Conservation (phyloP, 805 yeast species). For the Metschnikowia rubicola region DNA sequence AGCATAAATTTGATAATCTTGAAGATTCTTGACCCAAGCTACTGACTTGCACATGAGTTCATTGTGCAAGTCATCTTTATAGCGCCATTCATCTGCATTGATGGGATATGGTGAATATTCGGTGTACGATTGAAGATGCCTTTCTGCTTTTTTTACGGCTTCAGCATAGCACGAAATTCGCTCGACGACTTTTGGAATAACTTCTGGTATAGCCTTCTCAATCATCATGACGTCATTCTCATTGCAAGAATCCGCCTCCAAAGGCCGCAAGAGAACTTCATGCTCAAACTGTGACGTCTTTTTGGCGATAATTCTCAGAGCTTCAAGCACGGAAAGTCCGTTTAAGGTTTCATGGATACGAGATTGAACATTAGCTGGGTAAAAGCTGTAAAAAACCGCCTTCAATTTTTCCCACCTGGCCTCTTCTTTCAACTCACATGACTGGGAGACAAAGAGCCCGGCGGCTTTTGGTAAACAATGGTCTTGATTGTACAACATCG, state of each 20-base stretch:
- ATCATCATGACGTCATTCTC: too few relatives aligned
- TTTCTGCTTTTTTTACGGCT: too few relatives aligned
- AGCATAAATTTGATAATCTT: too few relatives aligned
- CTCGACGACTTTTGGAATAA: neutral
- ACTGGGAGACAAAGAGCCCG: neutral
- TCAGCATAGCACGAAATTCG: too few relatives aligned
- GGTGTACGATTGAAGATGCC: too few relatives aligned
- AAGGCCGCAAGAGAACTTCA: slow-evolving; percentile 1
- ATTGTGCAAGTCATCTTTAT: too few relatives aligned
- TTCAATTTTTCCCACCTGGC: neutral
- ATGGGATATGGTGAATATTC: too few relatives aligned
- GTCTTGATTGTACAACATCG: slow-evolving; percentile 2
- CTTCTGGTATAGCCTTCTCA: neutral
- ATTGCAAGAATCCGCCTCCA: neutral
- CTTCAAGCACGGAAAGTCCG: neutral
- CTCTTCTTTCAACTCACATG: neutral
- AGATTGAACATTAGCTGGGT: neutral
- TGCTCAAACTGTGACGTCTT: neutral
- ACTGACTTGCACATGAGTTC: too few relatives aligned
- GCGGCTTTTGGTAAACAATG: neutral
- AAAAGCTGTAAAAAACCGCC: neutral
- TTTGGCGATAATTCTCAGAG: slow-evolving; percentile 6
- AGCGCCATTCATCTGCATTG: too few relatives aligned
- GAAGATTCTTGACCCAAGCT: too few relatives aligned
- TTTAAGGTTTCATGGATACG: neutral